Conservation (phyloP, 768 basidiomycete species). For the Termitomyces sp. region DNA sequence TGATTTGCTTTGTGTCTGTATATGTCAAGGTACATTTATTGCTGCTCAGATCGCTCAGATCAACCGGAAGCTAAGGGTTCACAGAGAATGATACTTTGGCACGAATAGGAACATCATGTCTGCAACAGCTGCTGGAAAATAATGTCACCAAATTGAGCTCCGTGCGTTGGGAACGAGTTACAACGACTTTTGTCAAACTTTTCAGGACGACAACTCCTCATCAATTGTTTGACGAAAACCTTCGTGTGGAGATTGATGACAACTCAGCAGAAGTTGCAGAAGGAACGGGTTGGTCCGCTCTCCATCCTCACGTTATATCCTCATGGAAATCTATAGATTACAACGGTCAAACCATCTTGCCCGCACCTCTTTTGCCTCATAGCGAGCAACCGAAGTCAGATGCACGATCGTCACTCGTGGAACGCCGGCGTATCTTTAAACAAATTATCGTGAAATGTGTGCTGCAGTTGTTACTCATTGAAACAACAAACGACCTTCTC, state of each 20-base stretch:
- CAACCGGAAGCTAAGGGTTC: constrained; percentile 2
- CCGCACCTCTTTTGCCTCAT: constrained; percentile 83
- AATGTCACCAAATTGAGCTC: constrained; percentile 86
- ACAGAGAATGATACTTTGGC: constrained; percentile 97
- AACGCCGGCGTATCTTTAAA: constrained; percentile 86
- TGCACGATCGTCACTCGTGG: constrained; percentile 50
- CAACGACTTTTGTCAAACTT: constrained; percentile 90
- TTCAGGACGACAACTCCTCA: constrained; percentile 97
- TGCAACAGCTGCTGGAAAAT: constrained; percentile 92
- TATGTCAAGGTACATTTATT: constrained; percentile 80
- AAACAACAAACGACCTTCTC: constrained; percentile 93
- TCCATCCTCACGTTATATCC: neutral
- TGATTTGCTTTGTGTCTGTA: constrained; percentile 91
- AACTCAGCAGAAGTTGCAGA: constrained; percentile 52
- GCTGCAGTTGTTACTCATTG: constrained; percentile 90
- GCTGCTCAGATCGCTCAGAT: neutral
- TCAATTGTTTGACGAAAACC: constrained; percentile 89
- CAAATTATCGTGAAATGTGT: constrained; percentile 99
- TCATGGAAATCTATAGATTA: constrained; percentile 38
- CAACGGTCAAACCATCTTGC: constrained; percentile 66
- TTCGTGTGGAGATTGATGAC: constrained; percentile 80
- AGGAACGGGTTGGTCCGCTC: constrained; percentile 24
- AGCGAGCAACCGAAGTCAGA: constrained; percentile 46
- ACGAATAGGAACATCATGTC: constrained; percentile 94
- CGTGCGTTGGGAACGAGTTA: constrained; percentile 85